Percentiles rank a stretch among this genome's conserved stretches.
These are phyloP conservation scores for Recurvomyces mirabilis DNA, from an alignment of 495 filamentous ascomycete species.

Conservation along the genomic window DNA sequence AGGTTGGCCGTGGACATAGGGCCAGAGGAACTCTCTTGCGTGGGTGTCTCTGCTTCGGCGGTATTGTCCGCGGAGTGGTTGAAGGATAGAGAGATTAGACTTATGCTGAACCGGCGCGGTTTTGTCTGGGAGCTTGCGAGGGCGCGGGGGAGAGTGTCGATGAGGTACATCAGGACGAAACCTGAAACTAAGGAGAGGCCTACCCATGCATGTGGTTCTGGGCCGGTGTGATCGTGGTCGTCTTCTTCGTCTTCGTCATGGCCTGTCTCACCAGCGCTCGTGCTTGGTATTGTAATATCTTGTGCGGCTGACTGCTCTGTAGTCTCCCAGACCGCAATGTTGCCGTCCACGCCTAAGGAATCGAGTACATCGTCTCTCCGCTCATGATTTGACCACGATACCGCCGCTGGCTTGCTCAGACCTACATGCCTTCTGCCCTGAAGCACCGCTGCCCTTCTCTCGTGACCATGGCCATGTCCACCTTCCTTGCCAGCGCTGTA, in stretches of 20 bases:
- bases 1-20: constrained; percentile 27
- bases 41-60: constrained; percentile 38
- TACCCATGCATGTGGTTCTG: constrained; percentile 58
- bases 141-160: constrained; percentile 74
- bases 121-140: constrained; percentile 40
- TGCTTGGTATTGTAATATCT: constrained; percentile 12
- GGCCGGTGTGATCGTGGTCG: constrained; percentile 20
- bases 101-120: constrained; percentile 58
- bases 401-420: background rate
- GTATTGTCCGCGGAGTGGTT: constrained; percentile 26
- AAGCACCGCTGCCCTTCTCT: background rate
- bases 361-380: background rate
- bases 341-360: background rate
- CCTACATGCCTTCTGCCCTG: no score
- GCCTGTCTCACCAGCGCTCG: background rate
- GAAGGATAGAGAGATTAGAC: constrained; percentile 59
- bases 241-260: constrained; percentile 14
- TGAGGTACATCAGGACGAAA: constrained; percentile 93
- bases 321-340: background rate
- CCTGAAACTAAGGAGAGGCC: constrained; percentile 78
- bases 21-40: constrained; percentile 25
- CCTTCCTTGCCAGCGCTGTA: constrained; percentile 50
- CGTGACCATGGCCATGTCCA: constrained; percentile 33
- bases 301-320: background rate
- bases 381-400: background rate